phyloP scores from a whole-genome alignment of 768 basidiomycete species.

The Leccinum fibrillosum region DNA sequence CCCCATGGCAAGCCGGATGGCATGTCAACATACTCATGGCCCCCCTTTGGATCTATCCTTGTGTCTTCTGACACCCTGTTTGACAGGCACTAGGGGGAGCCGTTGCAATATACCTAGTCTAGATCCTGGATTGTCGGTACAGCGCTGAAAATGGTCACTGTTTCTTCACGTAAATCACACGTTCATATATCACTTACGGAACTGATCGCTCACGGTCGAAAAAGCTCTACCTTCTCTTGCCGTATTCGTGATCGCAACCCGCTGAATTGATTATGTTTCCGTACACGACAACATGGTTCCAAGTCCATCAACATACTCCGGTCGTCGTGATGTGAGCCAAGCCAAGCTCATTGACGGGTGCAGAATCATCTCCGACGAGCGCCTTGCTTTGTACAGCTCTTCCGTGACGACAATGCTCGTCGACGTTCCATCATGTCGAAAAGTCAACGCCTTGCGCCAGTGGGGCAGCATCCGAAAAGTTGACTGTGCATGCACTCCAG shows the following conservation, averaged over 20 bases:
- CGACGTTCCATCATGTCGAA: conserved; percentile 35
- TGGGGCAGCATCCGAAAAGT: conserved; percentile 86
- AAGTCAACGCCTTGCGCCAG: conserved; percentile 94
- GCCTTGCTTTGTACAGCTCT: conserved; percentile 8
- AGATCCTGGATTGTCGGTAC: conserved; percentile 32
- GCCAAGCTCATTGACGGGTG: conserved; percentile 15
- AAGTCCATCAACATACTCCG: conserved; percentile 11
- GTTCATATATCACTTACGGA: conserved; percentile 34
- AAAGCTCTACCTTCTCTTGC: conserved; percentile 12
- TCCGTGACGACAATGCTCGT: conserved; percentile 1
- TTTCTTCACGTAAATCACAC: conserved; percentile 22
- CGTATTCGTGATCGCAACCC: conserved; percentile 23
- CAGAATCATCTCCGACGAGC: conserved; percentile 8
- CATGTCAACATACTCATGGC: conserved; percentile 36
- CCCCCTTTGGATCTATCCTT: conserved; percentile 9
- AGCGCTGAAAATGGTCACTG: conserved; percentile 18
- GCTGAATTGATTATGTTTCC: conserved; percentile 9
- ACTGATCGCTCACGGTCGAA: conserved; percentile 29
- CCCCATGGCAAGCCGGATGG: conserved; percentile 26
- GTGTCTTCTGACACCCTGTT: conserved; percentile 32
- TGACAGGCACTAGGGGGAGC: conserved; percentile 29
- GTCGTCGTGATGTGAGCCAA: conserved; percentile 27
- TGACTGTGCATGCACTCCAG: conserved; percentile 91
- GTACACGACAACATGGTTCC: conserved; percentile 6
- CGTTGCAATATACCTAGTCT: conserved; percentile 17